Conservation (phyloP, 192 early-diverging fungal species). For the Entomortierella beljakovae region DNA sequence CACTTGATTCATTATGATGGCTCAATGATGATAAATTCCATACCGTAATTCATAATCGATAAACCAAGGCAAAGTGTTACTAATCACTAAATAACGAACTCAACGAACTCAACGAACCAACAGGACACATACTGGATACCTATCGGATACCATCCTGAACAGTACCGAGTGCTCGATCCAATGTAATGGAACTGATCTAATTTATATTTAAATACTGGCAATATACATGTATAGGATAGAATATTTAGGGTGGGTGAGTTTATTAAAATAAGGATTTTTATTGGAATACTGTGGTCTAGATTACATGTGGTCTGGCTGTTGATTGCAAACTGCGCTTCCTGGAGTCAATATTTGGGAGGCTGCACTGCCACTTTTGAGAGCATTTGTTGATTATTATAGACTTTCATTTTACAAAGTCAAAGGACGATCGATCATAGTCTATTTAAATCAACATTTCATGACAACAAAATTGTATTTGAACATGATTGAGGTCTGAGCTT, state of each 20-base stretch:
- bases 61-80: no score
- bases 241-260: no score
- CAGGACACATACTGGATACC: no score
- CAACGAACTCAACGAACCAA: no score
- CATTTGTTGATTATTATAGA: not conserved
- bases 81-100: no score
- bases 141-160: no score
- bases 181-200: no score
- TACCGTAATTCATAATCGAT: not conserved
- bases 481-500: not conserved
- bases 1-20: not conserved
- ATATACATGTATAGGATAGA: no score
- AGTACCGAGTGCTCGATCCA: no score
- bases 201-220: no score
- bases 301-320: not conserved
- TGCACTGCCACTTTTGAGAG: conserved; percentile 24
- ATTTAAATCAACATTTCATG: not conserved
- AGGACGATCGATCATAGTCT: not conserved
- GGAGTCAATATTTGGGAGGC: not conserved
- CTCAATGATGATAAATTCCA: not conserved
- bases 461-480: not conserved
- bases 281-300: conserved; percentile 4
- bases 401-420: not conserved
- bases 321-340: conserved; percentile 1
- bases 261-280: no score